phyloP scores from a whole-genome alignment of 306 rosid genomes.

The Neltuma alba region DNA sequence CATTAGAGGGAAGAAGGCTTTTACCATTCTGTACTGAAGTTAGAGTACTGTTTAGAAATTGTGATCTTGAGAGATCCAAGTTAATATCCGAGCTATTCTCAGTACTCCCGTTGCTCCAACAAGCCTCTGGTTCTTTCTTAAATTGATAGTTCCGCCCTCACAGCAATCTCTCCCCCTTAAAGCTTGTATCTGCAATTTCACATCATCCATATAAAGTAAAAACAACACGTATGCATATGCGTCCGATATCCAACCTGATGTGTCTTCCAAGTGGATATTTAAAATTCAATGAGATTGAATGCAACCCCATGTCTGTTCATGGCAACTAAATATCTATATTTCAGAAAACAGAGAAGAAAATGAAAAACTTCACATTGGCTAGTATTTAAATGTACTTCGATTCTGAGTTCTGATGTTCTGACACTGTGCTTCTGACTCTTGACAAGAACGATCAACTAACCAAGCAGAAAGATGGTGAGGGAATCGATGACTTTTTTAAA shows the following conservation, averaged over 20 bases:
- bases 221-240: background rate
- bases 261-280: background rate
- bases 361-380: constrained; percentile 19
- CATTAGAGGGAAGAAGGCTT: constrained; percentile 46
- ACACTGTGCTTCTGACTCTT: constrained; percentile 40
- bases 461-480: constrained; percentile 36
- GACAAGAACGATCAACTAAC: constrained; percentile 44
- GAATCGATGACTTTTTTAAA: constrained; percentile 39
- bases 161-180: constrained; percentile 50
- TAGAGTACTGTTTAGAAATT: constrained; percentile 48
- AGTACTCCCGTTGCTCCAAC: constrained; percentile 83
- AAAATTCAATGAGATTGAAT: constrained; percentile 23
- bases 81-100: constrained; percentile 76
- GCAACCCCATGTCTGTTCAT: constrained; percentile 42
- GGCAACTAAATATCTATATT: constrained; percentile 28
- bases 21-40: constrained; percentile 53
- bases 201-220: background rate
- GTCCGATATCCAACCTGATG: constrained; percentile 3
- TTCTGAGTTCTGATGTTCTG: constrained; percentile 36
- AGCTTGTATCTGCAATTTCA: constrained; percentile 58
- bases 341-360: constrained; percentile 10
- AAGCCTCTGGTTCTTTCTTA: constrained; percentile 69
- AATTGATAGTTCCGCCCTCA: constrained; percentile 40
- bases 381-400: constrained; percentile 34
- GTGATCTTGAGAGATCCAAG: constrained; percentile 72